These are phyloP conservation scores for Podospora bellae-mahoneyi DNA, from an alignment of 495 filamentous ascomycete genomes.

Conservation along the genomic window DNA sequence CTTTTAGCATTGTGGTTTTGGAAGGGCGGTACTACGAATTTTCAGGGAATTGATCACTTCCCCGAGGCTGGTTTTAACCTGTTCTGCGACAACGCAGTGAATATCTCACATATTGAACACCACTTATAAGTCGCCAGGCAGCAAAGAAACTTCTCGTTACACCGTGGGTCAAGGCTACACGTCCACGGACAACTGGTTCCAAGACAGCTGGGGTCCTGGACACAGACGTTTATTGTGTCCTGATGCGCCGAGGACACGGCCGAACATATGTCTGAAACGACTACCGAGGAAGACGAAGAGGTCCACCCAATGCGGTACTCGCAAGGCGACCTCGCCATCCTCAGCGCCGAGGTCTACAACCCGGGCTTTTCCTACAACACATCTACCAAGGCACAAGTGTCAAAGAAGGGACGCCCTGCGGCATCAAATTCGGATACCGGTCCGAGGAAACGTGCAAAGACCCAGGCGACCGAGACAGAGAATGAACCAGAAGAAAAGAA, in stretches of 20 bases:
- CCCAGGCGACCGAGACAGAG: conserved; percentile 18
- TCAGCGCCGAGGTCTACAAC: conserved; percentile 50
- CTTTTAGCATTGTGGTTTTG: background rate
- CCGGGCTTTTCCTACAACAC: conserved; percentile 20
- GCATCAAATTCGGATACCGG: conserved; percentile 23
- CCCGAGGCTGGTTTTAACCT: background rate
- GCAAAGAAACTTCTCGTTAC: background rate
- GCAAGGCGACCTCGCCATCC: conserved; percentile 41
- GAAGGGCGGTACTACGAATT: background rate
- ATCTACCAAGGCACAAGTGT: conserved; percentile 10
- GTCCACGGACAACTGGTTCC: background rate
- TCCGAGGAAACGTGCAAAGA: conserved; percentile 30
- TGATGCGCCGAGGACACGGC: background rate
- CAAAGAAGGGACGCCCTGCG: conserved; percentile 20
- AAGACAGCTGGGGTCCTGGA: background rate
- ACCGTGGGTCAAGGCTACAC: background rate
- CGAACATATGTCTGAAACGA: background rate
- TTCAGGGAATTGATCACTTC: background rate
- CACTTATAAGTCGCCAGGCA: background rate
- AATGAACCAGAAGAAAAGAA: conserved; percentile 45
- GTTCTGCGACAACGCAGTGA: background rate
- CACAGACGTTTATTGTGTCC: background rate
- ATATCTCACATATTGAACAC: background rate
- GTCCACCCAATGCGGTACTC: conserved; percentile 34
- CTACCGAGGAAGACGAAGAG: background rate